phyloP scores from a whole-genome alignment of 139 green algal genomes.

The Chlorella sp. region DNA sequence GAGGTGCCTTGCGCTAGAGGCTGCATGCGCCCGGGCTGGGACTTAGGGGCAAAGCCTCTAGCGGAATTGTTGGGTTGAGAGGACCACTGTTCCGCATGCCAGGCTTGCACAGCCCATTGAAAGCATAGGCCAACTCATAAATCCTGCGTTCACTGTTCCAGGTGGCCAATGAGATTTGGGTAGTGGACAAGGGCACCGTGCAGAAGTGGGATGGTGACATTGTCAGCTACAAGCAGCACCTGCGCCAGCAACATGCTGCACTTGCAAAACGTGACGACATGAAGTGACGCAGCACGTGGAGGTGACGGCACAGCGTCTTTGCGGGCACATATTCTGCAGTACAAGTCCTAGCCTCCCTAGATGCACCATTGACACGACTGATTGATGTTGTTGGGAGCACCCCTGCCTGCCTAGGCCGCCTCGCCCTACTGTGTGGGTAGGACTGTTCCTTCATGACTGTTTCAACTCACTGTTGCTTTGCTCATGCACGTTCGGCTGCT shows the following conservation, averaged over 20 bases:
- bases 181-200: conserved; percentile 83
- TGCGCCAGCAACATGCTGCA: not conserved
- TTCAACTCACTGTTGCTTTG: not conserved
- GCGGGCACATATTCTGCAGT: not conserved
- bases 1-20: too few relatives aligned
- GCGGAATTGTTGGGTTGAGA: too few relatives aligned
- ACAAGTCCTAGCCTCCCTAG: not conserved
- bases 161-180: conserved; percentile 96
- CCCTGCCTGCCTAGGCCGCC: not conserved
- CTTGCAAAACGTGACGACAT: conserved; percentile 30
- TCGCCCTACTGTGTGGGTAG: not conserved
- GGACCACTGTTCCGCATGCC: too few relatives aligned
- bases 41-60: too few relatives aligned
- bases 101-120: too few relatives aligned
- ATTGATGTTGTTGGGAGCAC: too few relatives aligned
- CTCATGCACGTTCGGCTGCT: not conserved
- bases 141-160: conserved; percentile 47
- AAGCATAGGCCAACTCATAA: too few relatives aligned
- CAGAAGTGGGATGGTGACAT: conserved; percentile 88
- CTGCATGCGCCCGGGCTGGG: too few relatives aligned
- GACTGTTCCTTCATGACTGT: not conserved
- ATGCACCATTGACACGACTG: not conserved
- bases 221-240: conserved; percentile 87
- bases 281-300: not conserved
- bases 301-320: not conserved